Evolutionary conservation across 192 early-diverging fungal genomes (phyloP), one percentile per base, ranked within the genome.

Genomic region (Chytriomyces sp.): DNA sequence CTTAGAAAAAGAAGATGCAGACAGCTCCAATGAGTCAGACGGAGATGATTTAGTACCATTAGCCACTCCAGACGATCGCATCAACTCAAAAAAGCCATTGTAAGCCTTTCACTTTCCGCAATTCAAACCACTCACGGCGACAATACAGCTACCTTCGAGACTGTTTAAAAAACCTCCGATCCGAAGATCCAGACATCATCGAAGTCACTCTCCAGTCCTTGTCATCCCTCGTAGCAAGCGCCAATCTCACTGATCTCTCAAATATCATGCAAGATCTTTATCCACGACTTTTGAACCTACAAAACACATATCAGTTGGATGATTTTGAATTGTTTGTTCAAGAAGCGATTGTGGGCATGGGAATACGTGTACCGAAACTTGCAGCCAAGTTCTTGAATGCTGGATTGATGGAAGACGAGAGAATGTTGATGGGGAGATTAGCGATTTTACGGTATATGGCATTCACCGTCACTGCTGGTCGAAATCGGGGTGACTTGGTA

Each of bases 271-370:
- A 44, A 23, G 28, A 35, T 24, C 73, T 75, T 11, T 47, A 26
- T 48, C 73, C 20, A 35, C 11, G 28, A 63, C 48, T 75, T 6
- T 44, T 75, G n/a, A 28, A 8, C 9, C n/a, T 66, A 0, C 73
- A 75, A 66, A 75, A 75, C 50, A 26, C 73, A 49, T 75, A 62
- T 63, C 62, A 75, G 1, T 5, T 45, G 49, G 63, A 64, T 3
- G 73, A 75, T 47, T 75, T 75, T 66, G 73, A 75, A 9, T 44
- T 75, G 0, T 75, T 49, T 26, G 9, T 75, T 28, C 73, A 75
- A 53, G 73, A 66, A 53, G 53, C 62, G 8, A 26, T 75, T 5
- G 48, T 75, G 7, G 16, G 35, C 18, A 23, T 75, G 10, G 73
- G 73, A 7, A 9, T 75, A 1, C 73, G 64, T 0, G 1, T 75